Evolutionary conservation across 2,329 filamentous ascomycete species (phyloP).

Genomic region (Berkeleyomyces basicola): DNA sequence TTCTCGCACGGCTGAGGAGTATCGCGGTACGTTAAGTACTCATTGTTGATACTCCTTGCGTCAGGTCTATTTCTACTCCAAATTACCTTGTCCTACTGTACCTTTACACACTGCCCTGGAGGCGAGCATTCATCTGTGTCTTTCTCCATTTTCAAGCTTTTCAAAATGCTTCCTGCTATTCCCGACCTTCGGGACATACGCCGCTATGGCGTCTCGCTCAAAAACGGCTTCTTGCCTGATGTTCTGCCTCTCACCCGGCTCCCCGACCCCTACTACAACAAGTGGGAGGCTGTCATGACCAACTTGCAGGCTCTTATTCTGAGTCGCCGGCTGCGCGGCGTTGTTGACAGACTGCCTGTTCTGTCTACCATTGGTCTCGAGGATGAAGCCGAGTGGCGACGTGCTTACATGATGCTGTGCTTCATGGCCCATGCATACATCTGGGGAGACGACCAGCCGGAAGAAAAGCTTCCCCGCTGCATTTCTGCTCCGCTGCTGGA

Average conservation of each 20-base stretch:
- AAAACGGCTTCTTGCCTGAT: conserved; percentile 75
- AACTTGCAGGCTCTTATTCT: conserved; percentile 80
- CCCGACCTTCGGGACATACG: conserved; percentile 43
- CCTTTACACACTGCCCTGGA: background rate
- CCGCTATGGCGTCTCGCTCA: conserved; percentile 55
- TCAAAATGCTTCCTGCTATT: conserved; percentile 40
- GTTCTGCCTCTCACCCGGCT: conserved; percentile 64
- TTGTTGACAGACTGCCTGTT: conserved; percentile 66
- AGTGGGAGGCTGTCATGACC: conserved; percentile 75
- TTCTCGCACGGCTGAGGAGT: conserved; percentile 40
- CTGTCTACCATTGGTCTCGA: conserved; percentile 69
- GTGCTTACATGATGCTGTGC: conserved; percentile 76
- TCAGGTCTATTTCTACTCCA: conserved; percentile 29
- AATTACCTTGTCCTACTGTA: conserved; percentile 7
- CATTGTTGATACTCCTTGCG: conserved; percentile 47
- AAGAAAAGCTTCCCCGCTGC: conserved; percentile 60
- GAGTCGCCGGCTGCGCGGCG: conserved; percentile 62
- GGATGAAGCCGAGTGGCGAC: conserved; percentile 77
- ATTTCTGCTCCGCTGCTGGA: conserved; percentile 70
- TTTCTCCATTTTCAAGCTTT: background rate
- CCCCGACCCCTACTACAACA: conserved; percentile 80
- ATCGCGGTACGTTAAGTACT: conserved; percentile 30
- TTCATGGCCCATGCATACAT: conserved; percentile 94
- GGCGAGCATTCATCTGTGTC: background rate
- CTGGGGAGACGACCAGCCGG: conserved; percentile 77